Evolutionary conservation across 1,284 basidiomycete species (phyloP).

Genomic region (Sutorius eximius): DNA sequence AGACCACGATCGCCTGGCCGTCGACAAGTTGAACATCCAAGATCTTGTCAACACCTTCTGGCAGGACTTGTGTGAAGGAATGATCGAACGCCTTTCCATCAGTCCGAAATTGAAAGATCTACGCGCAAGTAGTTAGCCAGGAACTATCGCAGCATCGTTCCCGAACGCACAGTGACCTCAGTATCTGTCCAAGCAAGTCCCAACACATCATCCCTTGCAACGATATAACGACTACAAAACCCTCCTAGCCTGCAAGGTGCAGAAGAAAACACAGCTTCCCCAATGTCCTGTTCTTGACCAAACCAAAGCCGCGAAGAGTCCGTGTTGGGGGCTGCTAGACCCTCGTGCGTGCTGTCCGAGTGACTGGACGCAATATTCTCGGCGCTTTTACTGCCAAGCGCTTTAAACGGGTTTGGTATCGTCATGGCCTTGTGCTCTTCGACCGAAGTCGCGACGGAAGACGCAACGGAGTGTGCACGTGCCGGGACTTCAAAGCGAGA

Average conservation of each 20-base stretch:
- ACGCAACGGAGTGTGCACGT: slow-evolving; percentile 17
- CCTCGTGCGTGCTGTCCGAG: background rate
- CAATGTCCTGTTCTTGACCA: slow-evolving; percentile 27
- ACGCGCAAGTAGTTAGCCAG: background rate
- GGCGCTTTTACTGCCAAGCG: slow-evolving; percentile 32
- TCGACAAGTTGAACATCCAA: slow-evolving; percentile 26
- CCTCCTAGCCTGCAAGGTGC: slow-evolving; percentile 12
- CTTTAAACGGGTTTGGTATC: slow-evolving; percentile 60
- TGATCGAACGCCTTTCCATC: background rate
- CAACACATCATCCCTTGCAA: slow-evolving; percentile 24
- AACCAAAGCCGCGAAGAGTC: slow-evolving; percentile 26
- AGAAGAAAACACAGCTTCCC: slow-evolving; percentile 21
- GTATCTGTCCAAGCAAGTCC: slow-evolving; percentile 30
- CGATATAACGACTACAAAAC: slow-evolving; percentile 22
- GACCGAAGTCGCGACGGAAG: slow-evolving; percentile 19
- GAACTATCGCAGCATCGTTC: background rate
- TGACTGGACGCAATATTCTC: slow-evolving; percentile 37
- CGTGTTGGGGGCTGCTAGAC: slow-evolving; percentile 8
- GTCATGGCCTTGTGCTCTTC: slow-evolving; percentile 31
- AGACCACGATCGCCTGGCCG: slow-evolving; percentile 22
- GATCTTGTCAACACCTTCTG: slow-evolving; percentile 22
- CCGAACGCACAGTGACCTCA: slow-evolving; percentile 27
- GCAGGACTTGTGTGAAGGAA: slow-evolving; percentile 14
- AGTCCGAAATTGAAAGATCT: slow-evolving; percentile 27
- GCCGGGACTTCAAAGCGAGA: slow-evolving; percentile 20